Percentiles rank a stretch among this genome's conserved stretches.
phyloP scores from a whole-genome alignment of 2,329 filamentous ascomycete genomes.

The Aspergillus niger region DNA sequence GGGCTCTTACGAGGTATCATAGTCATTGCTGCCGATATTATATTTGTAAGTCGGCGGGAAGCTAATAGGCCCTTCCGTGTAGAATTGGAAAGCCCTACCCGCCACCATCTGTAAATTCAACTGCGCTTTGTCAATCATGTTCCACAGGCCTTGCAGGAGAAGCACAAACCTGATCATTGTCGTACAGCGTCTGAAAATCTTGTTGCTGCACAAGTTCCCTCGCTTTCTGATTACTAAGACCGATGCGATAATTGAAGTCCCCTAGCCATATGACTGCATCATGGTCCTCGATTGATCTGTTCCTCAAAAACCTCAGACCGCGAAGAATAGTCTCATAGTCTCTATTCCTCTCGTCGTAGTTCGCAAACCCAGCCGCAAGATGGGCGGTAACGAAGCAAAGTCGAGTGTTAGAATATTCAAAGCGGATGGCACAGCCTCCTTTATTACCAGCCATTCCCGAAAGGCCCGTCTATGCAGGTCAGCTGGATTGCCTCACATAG shows the following conservation, averaged over 20 bases:
- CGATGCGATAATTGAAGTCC: slow-evolving; percentile 98
- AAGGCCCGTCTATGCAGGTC: slow-evolving; percentile 65
- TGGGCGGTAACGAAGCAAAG: slow-evolving; percentile 97
- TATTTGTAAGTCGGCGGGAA: slow-evolving; percentile 97
- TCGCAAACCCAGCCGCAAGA: slow-evolving; percentile 91
- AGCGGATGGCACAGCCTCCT: slow-evolving; percentile 91
- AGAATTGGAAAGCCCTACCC: slow-evolving; percentile 84
- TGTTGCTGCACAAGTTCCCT: slow-evolving; percentile 70
- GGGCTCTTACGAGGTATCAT: slow-evolving; percentile 78
- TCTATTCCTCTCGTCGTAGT: slow-evolving; percentile 92
- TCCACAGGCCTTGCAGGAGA: slow-evolving; percentile 1
- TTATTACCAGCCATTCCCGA: slow-evolving; percentile 98
- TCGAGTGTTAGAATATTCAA: slow-evolving; percentile 90
- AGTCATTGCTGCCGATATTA: slow-evolving; percentile 81
- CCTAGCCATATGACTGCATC: slow-evolving; percentile 91
- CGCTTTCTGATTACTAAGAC: slow-evolving; percentile 75
- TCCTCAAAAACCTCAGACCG: slow-evolving; percentile 86
- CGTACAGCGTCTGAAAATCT: slow-evolving; percentile 78
- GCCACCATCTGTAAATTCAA: slow-evolving; percentile 96
- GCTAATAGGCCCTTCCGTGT: slow-evolving; percentile 82
- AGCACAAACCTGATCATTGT: slow-evolving; percentile 77
- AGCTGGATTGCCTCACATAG: not conserved
- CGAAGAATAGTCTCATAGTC: slow-evolving; percentile 89
- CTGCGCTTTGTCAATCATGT: slow-evolving; percentile 42
- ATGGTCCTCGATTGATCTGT: slow-evolving; percentile 88